These are phyloP conservation scores for Bisporella sp. DNA, from an alignment of 2,329 filamentous ascomycete genomes.

Conservation along the genomic window DNA sequence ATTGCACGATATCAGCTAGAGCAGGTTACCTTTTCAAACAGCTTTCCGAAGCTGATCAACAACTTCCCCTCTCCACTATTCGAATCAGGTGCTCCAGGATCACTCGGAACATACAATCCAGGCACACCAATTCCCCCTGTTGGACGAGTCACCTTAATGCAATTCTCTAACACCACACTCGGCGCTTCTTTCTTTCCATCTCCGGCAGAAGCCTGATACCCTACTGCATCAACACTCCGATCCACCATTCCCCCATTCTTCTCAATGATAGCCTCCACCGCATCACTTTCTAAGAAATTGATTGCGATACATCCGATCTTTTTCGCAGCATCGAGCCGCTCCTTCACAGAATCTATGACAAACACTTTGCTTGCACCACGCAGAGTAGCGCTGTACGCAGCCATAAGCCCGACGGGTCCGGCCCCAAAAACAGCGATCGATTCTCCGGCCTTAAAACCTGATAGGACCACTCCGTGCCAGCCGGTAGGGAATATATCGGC, in stretches of 20 bases:
- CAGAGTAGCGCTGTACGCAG: slow-evolving; percentile 54
- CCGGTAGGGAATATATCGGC: slow-evolving; percentile 44
- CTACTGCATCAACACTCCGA: slow-evolving; percentile 57
- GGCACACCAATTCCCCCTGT: slow-evolving; percentile 25
- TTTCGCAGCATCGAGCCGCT: slow-evolving; percentile 49
- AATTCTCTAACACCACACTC: slow-evolving; percentile 37
- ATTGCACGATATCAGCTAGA: not conserved
- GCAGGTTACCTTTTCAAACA: slow-evolving; percentile 56
- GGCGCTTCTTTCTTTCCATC: slow-evolving; percentile 49
- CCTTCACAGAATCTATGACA: slow-evolving; percentile 55
- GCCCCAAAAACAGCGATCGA: slow-evolving; percentile 58
- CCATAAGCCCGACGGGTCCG: slow-evolving; percentile 59
- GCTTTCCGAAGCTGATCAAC: slow-evolving; percentile 56
- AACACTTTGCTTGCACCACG: slow-evolving; percentile 55
- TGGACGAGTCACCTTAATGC: slow-evolving; percentile 21
- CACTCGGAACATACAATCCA: slow-evolving; percentile 32
- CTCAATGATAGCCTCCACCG: slow-evolving; percentile 52
- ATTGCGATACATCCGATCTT: slow-evolving; percentile 57
- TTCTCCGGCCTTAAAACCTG: slow-evolving; percentile 54
- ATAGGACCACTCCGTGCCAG: slow-evolving; percentile 50
- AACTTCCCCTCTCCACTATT: slow-evolving; percentile 57
- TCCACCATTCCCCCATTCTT: slow-evolving; percentile 55
- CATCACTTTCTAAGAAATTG: slow-evolving; percentile 53
- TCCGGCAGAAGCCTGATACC: slow-evolving; percentile 53
- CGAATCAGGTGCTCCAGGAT: slow-evolving; percentile 56